These are phyloP conservation scores for Pontederia crassipes DNA, from an alignment of 176 grass and related monocot genomes.

Conservation along the genomic window DNA sequence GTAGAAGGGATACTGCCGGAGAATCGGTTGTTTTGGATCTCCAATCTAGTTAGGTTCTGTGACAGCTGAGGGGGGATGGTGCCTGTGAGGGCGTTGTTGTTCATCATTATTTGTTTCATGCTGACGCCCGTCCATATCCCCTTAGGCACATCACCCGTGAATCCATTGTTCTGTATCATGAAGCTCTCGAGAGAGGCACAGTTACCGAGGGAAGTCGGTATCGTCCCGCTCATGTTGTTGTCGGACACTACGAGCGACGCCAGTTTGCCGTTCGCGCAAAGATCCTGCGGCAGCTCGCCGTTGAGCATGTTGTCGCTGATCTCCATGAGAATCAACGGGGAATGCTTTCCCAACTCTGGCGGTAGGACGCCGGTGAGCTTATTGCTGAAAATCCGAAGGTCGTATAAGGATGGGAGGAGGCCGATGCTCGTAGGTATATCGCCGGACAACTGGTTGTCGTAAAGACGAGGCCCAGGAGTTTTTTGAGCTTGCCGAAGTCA, in stretches of 20 bases:
- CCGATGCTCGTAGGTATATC: conserved; percentile 3
- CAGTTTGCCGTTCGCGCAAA: conserved; percentile 36
- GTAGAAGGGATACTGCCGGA: conserved; percentile 34
- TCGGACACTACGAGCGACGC: conserved; percentile 38
- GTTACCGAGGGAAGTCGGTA: conserved; percentile 28
- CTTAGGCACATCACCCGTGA: conserved; percentile 38
- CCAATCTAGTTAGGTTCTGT: conserved; percentile 14
- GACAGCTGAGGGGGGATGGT: no score
- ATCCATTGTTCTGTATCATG: conserved; percentile 51
- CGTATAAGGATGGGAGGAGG: conserved; percentile 1
- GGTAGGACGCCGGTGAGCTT: conserved; percentile 6
- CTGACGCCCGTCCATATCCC: no score
- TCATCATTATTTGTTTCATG: no score
- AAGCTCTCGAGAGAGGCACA: conserved; percentile 25
- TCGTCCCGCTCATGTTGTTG: conserved; percentile 43
- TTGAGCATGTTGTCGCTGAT: conserved; percentile 38
- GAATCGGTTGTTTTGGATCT: conserved; percentile 56
- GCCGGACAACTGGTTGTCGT: not conserved
- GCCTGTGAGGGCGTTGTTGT: no score
- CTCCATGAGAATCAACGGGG: conserved; percentile 42
- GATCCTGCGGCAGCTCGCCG: conserved; percentile 28
- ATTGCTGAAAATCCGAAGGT: conserved; percentile 14
- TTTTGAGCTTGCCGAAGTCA: conserved; percentile 4
- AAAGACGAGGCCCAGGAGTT: not conserved
- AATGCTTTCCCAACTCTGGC: conserved; percentile 49